Evolutionary conservation across 2,329 filamentous ascomycete genomes (phyloP).

Genomic region (Xylariaceae sp.): DNA sequence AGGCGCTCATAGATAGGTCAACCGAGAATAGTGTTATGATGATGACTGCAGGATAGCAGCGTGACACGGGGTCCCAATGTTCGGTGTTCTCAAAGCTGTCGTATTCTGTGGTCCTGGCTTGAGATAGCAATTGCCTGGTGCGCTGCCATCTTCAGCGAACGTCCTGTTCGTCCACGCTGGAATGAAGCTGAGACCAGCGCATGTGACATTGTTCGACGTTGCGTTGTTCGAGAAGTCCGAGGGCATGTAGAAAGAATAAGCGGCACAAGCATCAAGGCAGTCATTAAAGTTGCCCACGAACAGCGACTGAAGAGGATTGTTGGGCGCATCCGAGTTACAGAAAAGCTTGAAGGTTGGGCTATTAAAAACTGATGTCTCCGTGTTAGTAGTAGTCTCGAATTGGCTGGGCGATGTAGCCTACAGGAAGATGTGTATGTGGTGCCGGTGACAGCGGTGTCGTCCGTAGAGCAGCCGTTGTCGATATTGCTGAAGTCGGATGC

Average conservation of each 20-base stretch:
- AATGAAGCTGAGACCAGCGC: slow-evolving; percentile 37
- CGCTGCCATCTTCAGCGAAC: slow-evolving; percentile 25
- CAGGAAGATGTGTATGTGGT: slow-evolving; percentile 35
- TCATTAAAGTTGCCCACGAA: slow-evolving; percentile 39
- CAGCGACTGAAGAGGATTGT: slow-evolving; percentile 33
- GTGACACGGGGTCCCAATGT: slow-evolving; percentile 32
- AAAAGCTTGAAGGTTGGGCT: slow-evolving; percentile 35
- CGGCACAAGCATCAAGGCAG: slow-evolving; percentile 45
- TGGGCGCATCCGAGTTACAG: slow-evolving; percentile 39
- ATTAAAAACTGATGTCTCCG: slow-evolving; percentile 28
- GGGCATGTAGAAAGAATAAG: slow-evolving; percentile 31
- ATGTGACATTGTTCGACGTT: slow-evolving; percentile 29
- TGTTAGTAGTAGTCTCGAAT: neutral
- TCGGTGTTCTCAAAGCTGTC: slow-evolving; percentile 24
- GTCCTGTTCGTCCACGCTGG: slow-evolving; percentile 37
- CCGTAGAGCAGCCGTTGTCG: slow-evolving; percentile 36
- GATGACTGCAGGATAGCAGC: slow-evolving; percentile 26
- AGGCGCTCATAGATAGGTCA: too few relatives aligned
- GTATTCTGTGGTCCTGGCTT: slow-evolving; percentile 34
- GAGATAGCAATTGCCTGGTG: slow-evolving; percentile 43
- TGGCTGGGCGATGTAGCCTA: slow-evolving; percentile 19
- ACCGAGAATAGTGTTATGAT: too few relatives aligned
- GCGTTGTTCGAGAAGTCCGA: slow-evolving; percentile 20
- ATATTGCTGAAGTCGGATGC: slow-evolving; percentile 26
- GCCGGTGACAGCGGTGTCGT: slow-evolving; percentile 31